These are phyloP conservation scores for Geotrichum klebahnii DNA, from an alignment of 1,139 yeast species.

Conservation along the genomic window DNA sequence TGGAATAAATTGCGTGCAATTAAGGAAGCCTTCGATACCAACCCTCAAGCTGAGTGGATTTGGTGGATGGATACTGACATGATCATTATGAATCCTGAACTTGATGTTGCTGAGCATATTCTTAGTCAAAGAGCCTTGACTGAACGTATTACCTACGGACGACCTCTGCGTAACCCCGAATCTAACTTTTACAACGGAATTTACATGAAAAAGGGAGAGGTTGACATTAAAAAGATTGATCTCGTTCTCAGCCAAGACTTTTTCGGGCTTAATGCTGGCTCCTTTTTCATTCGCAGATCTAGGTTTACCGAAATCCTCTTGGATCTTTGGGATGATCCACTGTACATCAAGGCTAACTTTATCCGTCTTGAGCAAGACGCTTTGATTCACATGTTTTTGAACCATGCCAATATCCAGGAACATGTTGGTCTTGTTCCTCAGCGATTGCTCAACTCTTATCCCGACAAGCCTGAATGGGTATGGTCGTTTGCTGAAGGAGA, in stretches of 20 bases:
- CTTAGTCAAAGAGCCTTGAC: constrained; percentile 33
- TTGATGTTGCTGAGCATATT: constrained; percentile 35
- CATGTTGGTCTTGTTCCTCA: constrained; percentile 40
- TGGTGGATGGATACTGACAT: constrained; percentile 40
- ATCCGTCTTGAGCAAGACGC: constrained; percentile 27
- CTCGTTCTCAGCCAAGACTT: constrained; percentile 34
- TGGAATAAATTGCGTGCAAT: constrained; percentile 38
- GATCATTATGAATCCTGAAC: constrained; percentile 34
- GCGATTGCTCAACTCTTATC: constrained; percentile 37
- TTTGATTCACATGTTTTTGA: constrained; percentile 26
- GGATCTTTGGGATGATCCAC: constrained; percentile 32
- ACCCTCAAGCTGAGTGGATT: constrained; percentile 39
- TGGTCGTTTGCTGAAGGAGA: constrained; percentile 31
- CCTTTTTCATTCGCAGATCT: constrained; percentile 37
- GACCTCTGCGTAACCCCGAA: constrained; percentile 22
- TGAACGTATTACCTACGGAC: constrained; percentile 29
- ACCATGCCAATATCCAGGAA: constrained; percentile 28
- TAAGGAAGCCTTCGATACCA: constrained; percentile 30
- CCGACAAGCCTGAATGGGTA: constrained; percentile 24
- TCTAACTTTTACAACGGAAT: constrained; percentile 26
- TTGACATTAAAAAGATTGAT: constrained; percentile 29
- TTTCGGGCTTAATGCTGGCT: constrained; percentile 40
- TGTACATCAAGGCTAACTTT: constrained; percentile 19
- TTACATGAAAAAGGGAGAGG: constrained; percentile 24
- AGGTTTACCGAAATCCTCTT: constrained; percentile 27